Conservation (phyloP, 2,329 filamentous ascomycete species). For the Fusarium mexicanum region DNA sequence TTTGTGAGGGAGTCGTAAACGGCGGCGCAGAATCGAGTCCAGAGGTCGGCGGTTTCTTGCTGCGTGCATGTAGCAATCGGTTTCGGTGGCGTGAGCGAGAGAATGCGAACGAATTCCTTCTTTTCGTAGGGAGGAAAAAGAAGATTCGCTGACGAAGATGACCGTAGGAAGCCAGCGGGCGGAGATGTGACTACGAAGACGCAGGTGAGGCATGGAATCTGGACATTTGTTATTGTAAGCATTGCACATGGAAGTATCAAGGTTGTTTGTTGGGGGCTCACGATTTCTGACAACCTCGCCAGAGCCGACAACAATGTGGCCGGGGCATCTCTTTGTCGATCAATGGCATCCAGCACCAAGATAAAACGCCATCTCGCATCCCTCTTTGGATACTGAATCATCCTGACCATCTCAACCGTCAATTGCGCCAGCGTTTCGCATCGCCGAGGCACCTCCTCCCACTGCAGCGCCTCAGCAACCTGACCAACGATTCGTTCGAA, state of each 20-base stretch:
- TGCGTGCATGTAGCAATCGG: constrained; percentile 60
- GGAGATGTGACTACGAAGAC: constrained; percentile 81
- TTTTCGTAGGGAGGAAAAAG: constrained; percentile 88
- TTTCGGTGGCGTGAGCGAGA: constrained; percentile 63
- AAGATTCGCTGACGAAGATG: constrained; percentile 77
- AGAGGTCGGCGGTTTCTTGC: constrained; percentile 72
- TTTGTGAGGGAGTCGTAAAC: constrained; percentile 89
- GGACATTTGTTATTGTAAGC: constrained; percentile 1
- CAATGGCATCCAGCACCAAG: constrained; percentile 87
- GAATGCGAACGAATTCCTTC: constrained; percentile 79
- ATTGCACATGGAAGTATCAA: not conserved
- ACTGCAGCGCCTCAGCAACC: constrained; percentile 62
- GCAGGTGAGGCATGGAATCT: constrained; percentile 83
- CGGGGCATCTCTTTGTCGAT: constrained; percentile 82
- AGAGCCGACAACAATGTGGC: constrained; percentile 83
- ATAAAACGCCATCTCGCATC: constrained; percentile 70
- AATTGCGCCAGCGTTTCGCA: constrained; percentile 86
- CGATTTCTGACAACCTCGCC: constrained; percentile 81
- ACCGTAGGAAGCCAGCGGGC: constrained; percentile 74
- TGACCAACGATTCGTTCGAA: constrained; percentile 75
- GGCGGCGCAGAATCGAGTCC: constrained; percentile 82
- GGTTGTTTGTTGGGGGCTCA: constrained; percentile 55
- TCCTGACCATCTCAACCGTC: constrained; percentile 73
- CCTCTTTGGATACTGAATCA: constrained; percentile 61
- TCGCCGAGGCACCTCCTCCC: constrained; percentile 62